phyloP scores from a whole-genome alignment of 805 yeast species.

The Wickerhamiella azymoides region DNA sequence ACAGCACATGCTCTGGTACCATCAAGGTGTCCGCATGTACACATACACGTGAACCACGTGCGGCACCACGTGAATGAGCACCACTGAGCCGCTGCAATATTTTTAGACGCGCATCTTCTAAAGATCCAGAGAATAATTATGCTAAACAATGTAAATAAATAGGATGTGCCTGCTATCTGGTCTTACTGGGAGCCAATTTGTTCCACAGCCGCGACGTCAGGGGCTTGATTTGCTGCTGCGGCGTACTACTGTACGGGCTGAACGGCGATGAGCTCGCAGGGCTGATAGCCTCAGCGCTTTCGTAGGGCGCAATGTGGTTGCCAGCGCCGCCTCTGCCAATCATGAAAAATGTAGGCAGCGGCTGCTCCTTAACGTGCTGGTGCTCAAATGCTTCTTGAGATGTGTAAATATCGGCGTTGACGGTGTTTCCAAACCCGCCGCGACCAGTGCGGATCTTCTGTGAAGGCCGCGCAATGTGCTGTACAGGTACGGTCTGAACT shows the following conservation, averaged over 20 bases:
- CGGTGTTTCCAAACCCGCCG: conserved; percentile 29
- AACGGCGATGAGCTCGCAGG: background rate
- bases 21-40: too few species aligned
- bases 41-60: too few species aligned
- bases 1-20: too few species aligned
- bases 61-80: too few species aligned
- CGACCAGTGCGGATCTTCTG: conserved; percentile 26
- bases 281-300: background rate
- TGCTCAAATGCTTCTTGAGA: conserved; percentile 23
- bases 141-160: too few species aligned
- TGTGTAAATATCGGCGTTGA: conserved; percentile 21
- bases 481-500: conserved; percentile 24
- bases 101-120: too few species aligned
- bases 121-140: too few species aligned
- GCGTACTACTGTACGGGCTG: conserved; percentile 6
- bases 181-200: conserved; percentile 6
- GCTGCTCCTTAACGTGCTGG: conserved; percentile 23
- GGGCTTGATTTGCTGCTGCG: conserved; percentile 2
- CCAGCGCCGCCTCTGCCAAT: conserved; percentile 29
- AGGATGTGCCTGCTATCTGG: conserved; percentile 1
- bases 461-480: conserved; percentile 23
- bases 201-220: conserved; percentile 8
- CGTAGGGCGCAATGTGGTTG: conserved; percentile 18
- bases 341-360: conserved; percentile 23
- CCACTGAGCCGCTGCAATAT: too few species aligned